Evolutionary conservation across 768 basidiomycete species (phyloP).

Genomic region (Astraeus odoratus): DNA sequence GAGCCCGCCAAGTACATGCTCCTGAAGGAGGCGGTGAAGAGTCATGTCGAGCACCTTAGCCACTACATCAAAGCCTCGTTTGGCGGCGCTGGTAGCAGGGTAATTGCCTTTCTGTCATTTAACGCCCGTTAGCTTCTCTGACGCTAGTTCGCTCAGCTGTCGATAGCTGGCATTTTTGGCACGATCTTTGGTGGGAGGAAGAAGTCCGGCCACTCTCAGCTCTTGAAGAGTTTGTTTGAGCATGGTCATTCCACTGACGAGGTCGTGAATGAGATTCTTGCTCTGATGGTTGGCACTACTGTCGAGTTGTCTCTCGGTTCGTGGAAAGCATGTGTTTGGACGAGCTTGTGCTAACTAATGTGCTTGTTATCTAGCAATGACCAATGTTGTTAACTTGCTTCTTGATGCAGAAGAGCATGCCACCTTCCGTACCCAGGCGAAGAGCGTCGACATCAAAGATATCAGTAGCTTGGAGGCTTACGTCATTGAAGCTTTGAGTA

Average conservation of each 20-base stretch:
- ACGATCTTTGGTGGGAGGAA: constrained; percentile 44
- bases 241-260: constrained; percentile 53
- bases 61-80: constrained; percentile 50
- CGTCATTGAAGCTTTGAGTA: constrained; percentile 64
- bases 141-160: constrained; percentile 17
- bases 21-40: constrained; percentile 43
- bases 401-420: constrained; percentile 43
- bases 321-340: constrained; percentile 7
- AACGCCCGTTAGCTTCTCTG: background rate
- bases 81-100: constrained; percentile 36
- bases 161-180: constrained; percentile 36
- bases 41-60: constrained; percentile 47
- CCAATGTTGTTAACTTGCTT: constrained; percentile 61
- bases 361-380: constrained; percentile 37
- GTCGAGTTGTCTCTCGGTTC: constrained; percentile 66
- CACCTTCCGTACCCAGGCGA: constrained; percentile 31
- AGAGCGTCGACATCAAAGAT: constrained; percentile 26
- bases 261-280: constrained; percentile 62
- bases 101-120: constrained; percentile 15
- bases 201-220: constrained; percentile 35
- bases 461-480: constrained; percentile 44
- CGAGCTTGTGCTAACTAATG: constrained; percentile 1
- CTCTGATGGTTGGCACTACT: constrained; percentile 58
- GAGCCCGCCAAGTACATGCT: constrained; percentile 54
- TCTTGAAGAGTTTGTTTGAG: constrained; percentile 51